phyloP scores from a whole-genome alignment of 805 yeast genomes.

The Zygoascus bituminiphila region DNA sequence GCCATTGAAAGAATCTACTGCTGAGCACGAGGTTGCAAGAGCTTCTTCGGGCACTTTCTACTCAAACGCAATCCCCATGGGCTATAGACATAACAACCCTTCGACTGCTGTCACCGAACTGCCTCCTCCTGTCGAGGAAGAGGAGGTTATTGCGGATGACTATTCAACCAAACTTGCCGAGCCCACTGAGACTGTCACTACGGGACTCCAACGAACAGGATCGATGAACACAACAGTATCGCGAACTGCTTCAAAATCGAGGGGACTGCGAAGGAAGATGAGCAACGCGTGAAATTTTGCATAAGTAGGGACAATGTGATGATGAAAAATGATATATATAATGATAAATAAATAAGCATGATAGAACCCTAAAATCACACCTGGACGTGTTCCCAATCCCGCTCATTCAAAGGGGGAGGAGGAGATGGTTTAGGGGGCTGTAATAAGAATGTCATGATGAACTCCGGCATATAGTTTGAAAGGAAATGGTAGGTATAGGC shows the following conservation, averaged over 20 bases:
- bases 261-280: neutral
- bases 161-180: neutral
- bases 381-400: conserved; percentile 19
- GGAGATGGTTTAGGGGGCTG: conserved; percentile 16
- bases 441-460: conserved; percentile 32
- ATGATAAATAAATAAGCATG: too few species aligned
- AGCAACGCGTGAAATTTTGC: neutral
- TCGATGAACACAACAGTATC: conserved; percentile 7
- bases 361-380: neutral
- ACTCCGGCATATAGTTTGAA: conserved; percentile 24
- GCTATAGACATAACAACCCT: neutral
- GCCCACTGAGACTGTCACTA: conserved; percentile 1
- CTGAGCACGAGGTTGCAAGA: neutral
- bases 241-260: conserved; percentile 5
- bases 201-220: neutral
- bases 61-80: neutral
- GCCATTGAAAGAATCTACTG: neutral
- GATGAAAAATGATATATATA: neutral
- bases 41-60: neutral
- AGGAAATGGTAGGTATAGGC: conserved; percentile 26
- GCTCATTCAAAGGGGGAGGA: conserved; percentile 7
- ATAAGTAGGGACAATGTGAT: neutral
- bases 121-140: neutral
- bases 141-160: neutral
- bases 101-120: neutral